Percentiles rank a stretch among this genome's conserved stretches.
Conservation (phyloP, 2,329 filamentous ascomycete species). For the Alternaria infectoria region DNA sequence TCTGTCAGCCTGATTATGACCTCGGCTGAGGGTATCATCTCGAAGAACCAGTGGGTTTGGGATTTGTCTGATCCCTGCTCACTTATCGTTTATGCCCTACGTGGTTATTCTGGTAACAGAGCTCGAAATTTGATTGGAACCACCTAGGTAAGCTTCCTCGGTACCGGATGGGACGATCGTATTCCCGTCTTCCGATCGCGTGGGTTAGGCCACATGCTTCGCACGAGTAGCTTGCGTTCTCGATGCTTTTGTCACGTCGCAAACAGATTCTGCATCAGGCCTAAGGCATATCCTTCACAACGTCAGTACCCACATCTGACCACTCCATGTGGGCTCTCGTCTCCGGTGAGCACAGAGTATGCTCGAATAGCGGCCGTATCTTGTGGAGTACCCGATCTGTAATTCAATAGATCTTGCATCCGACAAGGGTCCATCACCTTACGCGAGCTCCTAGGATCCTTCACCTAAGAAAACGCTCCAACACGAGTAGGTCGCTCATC, state of each 20-base stretch:
- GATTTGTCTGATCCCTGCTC: not conserved
- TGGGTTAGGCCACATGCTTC: conserved; percentile 2
- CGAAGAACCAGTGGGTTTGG: conserved; percentile 5
- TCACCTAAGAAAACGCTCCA: not conserved
- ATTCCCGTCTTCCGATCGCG: not conserved
- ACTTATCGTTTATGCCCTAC: not conserved
- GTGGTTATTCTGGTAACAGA: conserved; percentile 7
- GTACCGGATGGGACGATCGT: not conserved
- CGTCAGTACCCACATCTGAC: not conserved
- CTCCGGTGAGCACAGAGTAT: conserved; percentile 2
- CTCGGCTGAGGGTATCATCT: not conserved
- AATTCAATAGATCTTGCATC: conserved; percentile 18
- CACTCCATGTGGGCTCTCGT: not conserved
- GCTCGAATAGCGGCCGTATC: not conserved
- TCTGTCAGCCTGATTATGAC: conserved; percentile 9
- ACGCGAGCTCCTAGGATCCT: conserved; percentile 7
- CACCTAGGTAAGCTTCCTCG: not conserved
- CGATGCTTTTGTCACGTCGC: conserved; percentile 3
- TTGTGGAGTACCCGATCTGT: conserved; percentile 7
- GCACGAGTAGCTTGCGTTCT: not conserved
- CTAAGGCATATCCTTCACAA: conserved; percentile 3
- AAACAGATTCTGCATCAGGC: not conserved
- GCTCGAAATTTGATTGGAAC: not conserved
- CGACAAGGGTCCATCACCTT: conserved; percentile 1
- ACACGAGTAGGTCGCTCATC: conserved; percentile 1